Percentiles rank a stretch among this genome's conserved stretches.
Evolutionary conservation across 1,139 yeast genomes (phyloP).

Genomic region (Candida sp.): DNA sequence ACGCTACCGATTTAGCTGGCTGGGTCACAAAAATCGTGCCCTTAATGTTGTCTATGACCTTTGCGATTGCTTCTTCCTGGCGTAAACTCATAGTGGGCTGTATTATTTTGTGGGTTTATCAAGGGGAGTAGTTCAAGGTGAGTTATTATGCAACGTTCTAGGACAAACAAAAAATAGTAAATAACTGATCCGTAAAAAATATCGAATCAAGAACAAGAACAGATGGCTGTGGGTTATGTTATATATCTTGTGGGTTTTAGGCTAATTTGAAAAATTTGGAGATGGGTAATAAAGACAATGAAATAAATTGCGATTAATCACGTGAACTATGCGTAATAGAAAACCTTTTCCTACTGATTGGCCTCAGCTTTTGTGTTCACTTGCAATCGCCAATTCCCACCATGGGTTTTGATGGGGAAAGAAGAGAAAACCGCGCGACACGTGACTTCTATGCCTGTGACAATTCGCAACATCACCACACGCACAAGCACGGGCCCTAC

Average conservation of each 20-base stretch:
- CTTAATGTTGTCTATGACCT: conserved; percentile 25
- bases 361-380: neutral
- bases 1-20: conserved; percentile 49
- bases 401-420: conserved; percentile 1
- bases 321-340: conserved; percentile 7
- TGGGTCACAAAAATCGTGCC: conserved; percentile 45
- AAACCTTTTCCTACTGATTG: conserved; percentile 1
- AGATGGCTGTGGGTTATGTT: too few species aligned
- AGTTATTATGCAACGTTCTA: neutral
- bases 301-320: conserved; percentile 6
- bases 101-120: neutral
- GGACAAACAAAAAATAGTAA: neutral
- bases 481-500: too few species aligned
- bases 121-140: neutral
- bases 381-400: neutral
- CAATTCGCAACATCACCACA: neutral
- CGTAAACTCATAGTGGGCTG: conserved; percentile 13
- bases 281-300: neutral
- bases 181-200: too few species aligned
- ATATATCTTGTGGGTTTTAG: too few species aligned
- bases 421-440: neutral
- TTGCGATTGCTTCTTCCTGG: conserved; percentile 20
- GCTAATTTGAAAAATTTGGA: neutral
- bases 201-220: neutral
- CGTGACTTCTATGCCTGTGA: neutral